phyloP scores from a whole-genome alignment of 352 stramenopile species.

The Phytophthora sp. region DNA sequence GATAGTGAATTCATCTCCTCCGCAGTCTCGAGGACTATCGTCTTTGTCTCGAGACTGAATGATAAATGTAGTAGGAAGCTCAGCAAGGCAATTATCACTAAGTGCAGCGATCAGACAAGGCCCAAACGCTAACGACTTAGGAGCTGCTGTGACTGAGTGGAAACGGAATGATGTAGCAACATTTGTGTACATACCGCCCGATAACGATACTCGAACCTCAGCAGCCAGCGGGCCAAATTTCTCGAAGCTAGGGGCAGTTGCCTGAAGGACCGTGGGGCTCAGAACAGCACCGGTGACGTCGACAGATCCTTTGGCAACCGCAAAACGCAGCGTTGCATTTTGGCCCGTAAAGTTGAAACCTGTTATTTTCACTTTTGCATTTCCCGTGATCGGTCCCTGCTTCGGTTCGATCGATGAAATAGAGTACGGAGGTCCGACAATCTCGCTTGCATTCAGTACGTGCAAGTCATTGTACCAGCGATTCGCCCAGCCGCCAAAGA shows the following conservation, averaged over 20 bases:
- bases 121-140: conserved; percentile 94
- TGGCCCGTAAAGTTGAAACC: conserved; percentile 94
- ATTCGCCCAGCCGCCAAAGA: conserved; percentile 98
- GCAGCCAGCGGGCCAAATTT: conserved; percentile 91
- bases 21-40: conserved; percentile 89
- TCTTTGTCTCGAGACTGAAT: conserved; percentile 93
- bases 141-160: conserved; percentile 93
- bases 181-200: conserved; percentile 93
- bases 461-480: conserved; percentile 95
- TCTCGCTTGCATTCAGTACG: conserved; percentile 93
- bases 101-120: conserved; percentile 83
- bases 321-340: conserved; percentile 91
- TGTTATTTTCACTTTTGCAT: conserved; percentile 86
- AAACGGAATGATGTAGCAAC: conserved; percentile 89
- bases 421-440: conserved; percentile 96
- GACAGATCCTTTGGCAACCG: conserved; percentile 92
- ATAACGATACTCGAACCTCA: conserved; percentile 92
- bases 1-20: conserved; percentile 95
- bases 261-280: conserved; percentile 86
- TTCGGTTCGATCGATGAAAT: conserved; percentile 90
- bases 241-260: conserved; percentile 94
- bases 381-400: conserved; percentile 95
- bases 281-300: conserved; percentile 91
- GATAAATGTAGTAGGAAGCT: conserved; percentile 86
- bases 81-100: conserved; percentile 70